Evolutionary conservation across 495 filamentous ascomycete species (phyloP), one percentile per base, ranked within the genome.

Genomic region (Lasiosphaeria hispida): DNA sequence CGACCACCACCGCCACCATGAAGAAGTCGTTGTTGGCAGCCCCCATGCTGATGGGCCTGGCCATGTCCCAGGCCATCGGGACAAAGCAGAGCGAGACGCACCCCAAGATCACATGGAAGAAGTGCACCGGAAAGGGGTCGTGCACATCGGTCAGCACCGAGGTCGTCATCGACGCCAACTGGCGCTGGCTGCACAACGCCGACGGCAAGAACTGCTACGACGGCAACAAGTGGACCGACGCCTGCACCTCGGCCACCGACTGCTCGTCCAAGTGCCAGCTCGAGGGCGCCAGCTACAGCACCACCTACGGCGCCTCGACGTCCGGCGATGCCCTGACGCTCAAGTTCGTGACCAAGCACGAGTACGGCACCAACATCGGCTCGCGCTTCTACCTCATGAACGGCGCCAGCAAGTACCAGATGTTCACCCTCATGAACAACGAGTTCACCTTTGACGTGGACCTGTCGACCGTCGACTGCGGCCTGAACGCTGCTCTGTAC

Each of bases 381-480:
- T 78, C 82, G 17, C 79, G 83, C 55, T 68, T 82, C 62, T 85
- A 85, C 73, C 73, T 85, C 15, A 80, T 85, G 80, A 78, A 74
- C 48, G 69, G 69, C 38, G 65, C 65, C 36, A 67, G 68, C 69
- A 80, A 79, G 64, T 85, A 85, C 71, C 71, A 83, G 69, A 82
- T 79, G 71, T 83, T 84, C 72, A 77, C 75, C 38, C 75, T 84
- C 10, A 67, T 74, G 72, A 75, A 75, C 70, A 80, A 80, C 68
- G 82, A 85, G 71, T 83, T 85, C 69, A 67, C 79, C 55, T 84
- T 85, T 60, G 81, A 83, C 55, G 82, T 85, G 49, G 82, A 85
- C 60, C 74, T 84, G 4, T 80, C 76, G 13, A 78, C 72, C 55
- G 67, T 59, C 42, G 64, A 67, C 55, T 85, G 82, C 61, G 82